Evolutionary conservation across 371 early-diverging fungal species (phyloP), one percentile per base, ranked within the genome.

Genomic region (Apophysomyces variabilis): DNA sequence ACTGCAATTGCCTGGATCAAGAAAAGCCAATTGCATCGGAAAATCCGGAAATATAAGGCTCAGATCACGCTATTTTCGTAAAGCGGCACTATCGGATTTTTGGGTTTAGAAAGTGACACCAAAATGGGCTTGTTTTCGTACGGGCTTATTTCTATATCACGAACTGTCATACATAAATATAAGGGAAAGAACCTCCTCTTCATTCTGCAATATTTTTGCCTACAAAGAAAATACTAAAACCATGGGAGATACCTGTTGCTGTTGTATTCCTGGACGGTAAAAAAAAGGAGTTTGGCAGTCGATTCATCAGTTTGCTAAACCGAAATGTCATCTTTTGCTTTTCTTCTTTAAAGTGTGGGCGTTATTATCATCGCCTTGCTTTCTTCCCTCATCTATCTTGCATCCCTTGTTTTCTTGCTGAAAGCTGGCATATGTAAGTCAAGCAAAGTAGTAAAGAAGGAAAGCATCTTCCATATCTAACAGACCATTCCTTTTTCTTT

Each of bases 221-320:
- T 13, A 41, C 41, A 50, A 50, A 21, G 21, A 21, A 50, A 50
- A 50, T n/a, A 14, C n/a, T 12, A 6, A 45, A 13, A 45, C 16
- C 0, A 50, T 50, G 54, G 54, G 54, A 50, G 58, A 68, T 8
- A 62, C 32, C 0, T 68, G 68, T 21, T 68, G 68, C 43, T 68
- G 68, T 45, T 68, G 68, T 47, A 64, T 68, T 50, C 68, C 68
- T 38, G 16, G 59, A 13, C 45, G 68, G 68, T 68, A 67, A 56
- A 4, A 13, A 26, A 12, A 18, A 18, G 18, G 26, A 26, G 32
- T 9, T 36, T 38, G 16, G 4, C 18, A n/a, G 1, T 18, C 21
- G 7, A 47, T 32, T 16, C 1, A 26, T 60, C 39, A 46, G 18
- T 16, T 43, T 41, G 16, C 39, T 18, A 26, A 11, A 1, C 7